Evolutionary conservation across 768 basidiomycete genomes (phyloP), one percentile per base, ranked within the genome.

Genomic region (Austroboletus festivus): DNA sequence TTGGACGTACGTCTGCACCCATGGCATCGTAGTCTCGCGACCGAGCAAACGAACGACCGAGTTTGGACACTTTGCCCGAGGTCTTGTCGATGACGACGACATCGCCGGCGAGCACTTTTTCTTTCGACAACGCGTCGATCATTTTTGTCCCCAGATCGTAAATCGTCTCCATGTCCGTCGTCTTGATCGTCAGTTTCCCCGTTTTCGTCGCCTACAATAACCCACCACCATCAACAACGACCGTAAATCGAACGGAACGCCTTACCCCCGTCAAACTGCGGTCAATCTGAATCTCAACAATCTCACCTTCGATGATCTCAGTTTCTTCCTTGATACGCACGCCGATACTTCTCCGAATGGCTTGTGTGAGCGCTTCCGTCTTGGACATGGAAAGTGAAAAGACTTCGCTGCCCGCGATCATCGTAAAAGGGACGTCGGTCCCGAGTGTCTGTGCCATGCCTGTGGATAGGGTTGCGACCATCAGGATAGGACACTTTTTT

Each of bases 381-480:
- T 99, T 99, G 75, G 98, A 98, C 48, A 99, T 93, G 69, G 98
- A 95, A 3, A 89, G 84, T 34, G 86, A 90, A 64, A 96, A 98
- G 52, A 98, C 96, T 69, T 99, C 96, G 18, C 85, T 88, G 0
- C 96, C 96, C 37, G 98, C 96, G 92, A 97, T 97, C 5, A 93
- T 93, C 67, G 95, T 97, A 65, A 99, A 98, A 0, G 96, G 96
- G 1, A 97, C 94, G 61, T 96, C 96, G 19, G 80, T 72, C 0
- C 96, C 96, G 0, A 99, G 79, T 60, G 98, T 96, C 51, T 97
- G 94, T 6, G 93, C n/a, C n/a, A n/a, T n/a, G n/a, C n/a, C n/a
- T n/a, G n/a, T n/a, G n/a, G n/a, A n/a, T n/a, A n/a, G n/a, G n/a
- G n/a, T n/a, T n/a, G n/a, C n/a, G n/a, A n/a, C n/a, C n/a, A n/a